A percentile compares a stretch with the other conserved stretches of the same genome.
These are phyloP conservation scores for Globisporangium paddicum DNA, from an alignment of 352 stramenopile species.

Conservation along the genomic window DNA sequence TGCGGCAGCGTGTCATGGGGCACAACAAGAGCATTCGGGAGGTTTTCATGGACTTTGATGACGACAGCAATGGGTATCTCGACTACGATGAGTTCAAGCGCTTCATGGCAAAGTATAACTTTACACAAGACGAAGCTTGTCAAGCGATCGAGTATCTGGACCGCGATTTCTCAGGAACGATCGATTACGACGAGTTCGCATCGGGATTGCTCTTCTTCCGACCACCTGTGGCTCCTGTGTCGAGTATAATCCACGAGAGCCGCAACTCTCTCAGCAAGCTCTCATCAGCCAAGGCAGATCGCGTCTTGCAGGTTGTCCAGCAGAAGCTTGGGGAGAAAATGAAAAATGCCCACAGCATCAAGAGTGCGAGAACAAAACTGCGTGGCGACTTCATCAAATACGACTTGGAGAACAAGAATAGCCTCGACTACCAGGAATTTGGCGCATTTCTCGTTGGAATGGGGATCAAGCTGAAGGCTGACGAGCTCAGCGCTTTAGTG, in stretches of 20 bases:
- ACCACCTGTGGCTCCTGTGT: constrained; percentile 12
- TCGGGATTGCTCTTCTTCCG: constrained; percentile 63
- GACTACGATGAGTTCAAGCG: constrained; percentile 62
- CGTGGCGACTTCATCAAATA: constrained; percentile 42
- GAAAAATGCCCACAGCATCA: constrained; percentile 9
- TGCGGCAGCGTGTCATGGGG: constrained; percentile 60
- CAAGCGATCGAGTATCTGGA: constrained; percentile 52
- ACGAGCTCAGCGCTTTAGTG: constrained; percentile 36
- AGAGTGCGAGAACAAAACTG: constrained; percentile 18
- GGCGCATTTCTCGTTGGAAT: constrained; percentile 44
- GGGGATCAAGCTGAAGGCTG: constrained; percentile 44
- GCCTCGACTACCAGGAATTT: constrained; percentile 62
- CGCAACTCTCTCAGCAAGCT: neutral
- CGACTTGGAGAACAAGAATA: constrained; percentile 38
- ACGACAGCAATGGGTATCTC: constrained; percentile 47
- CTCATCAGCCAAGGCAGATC: constrained; percentile 11
- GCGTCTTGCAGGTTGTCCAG: constrained; percentile 20
- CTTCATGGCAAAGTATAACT: constrained; percentile 67
- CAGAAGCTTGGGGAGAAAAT: constrained; percentile 24
- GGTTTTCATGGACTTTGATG: constrained; percentile 65
- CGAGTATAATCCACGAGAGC: neutral
- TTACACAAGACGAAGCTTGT: constrained; percentile 36
- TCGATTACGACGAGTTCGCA: constrained; percentile 75
- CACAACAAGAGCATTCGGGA: constrained; percentile 73
- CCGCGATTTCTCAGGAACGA: constrained; percentile 48